Evolutionary conservation across 2,329 filamentous ascomycete species (phyloP).

Genomic region (Monilinia aucupariae): DNA sequence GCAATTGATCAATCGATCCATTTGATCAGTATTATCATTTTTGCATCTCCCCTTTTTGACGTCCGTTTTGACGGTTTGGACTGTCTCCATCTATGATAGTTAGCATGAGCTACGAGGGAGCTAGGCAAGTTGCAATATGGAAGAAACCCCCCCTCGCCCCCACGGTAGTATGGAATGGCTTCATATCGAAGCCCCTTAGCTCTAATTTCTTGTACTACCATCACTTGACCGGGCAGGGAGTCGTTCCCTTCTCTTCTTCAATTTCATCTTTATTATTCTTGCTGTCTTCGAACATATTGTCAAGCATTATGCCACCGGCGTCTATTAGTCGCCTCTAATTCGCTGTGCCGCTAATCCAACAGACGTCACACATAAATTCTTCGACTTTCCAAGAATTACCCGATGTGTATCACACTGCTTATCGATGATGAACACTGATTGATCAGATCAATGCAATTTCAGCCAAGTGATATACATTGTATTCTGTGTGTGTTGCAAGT

Average conservation of each 20-base stretch:
- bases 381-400: not conserved
- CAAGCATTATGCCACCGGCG: conserved; percentile 9
- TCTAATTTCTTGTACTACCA: not conserved
- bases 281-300: not conserved
- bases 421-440: conserved; percentile 23
- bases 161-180: not conserved
- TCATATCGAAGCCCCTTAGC: conserved; percentile 1
- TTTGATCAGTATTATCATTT: not conserved
- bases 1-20: not conserved
- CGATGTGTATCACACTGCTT: conserved; percentile 16
- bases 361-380: conserved; percentile 13
- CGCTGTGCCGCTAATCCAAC: conserved; percentile 10
- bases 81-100: not conserved
- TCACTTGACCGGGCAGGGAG: not conserved
- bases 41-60: not conserved
- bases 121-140: conserved; percentile 1
- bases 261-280: not conserved
- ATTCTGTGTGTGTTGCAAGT: not conserved
- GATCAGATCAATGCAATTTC: conserved; percentile 13
- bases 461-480: not conserved
- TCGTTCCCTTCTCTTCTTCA: not conserved
- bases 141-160: not conserved
- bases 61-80: not conserved
- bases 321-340: conserved; percentile 15
- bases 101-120: not conserved